Base-by-base conservation (phyloP, 345 rosid species). In the Syzygium oleosum region DNA sequence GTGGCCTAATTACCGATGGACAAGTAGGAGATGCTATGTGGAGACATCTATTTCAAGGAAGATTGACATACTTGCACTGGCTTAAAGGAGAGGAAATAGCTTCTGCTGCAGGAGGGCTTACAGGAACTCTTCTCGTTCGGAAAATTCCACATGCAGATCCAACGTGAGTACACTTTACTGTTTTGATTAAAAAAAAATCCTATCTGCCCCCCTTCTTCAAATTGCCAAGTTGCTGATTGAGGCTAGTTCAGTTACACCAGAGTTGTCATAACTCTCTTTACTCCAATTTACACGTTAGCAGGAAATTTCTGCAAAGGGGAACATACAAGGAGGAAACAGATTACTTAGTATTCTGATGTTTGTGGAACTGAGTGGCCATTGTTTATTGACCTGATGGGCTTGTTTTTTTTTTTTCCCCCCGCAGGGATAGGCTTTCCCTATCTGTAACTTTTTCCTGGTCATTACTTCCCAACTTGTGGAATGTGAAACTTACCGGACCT, bases 121-220 rank as follows among this genome's bases (percentile, higher is more conserved):
- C 94, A n/a, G 94, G 95, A 85, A 94, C 99, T 22, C 97, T 96
- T 91, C 99, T 98, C 31, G 91, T 98, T 73, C 94, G 99, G 73
- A 98, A 96, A 90, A 90, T 98, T 91, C 95, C 99, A 27, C 53
- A 87, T 58, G 93, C 94, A 52, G 90, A 92, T 92, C 92, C 97
- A 86, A 88, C 83, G 98, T 96, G 92, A 92, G 91, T 78, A 84
- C 59, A 88, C 87, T 79, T 27, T 87, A 84, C 68, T 55, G 51
- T 56, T 23, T 56, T 11, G 83, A 63, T 51, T 21, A 17, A 13
- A 25, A 84, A 55, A n/a, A 25, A 12, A 5, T 43, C 55, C 13
- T 85, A 58, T 87, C 84, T 49, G 56, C 84, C 83, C 12, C 16
- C 78, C 63, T 86, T 53, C 77, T 68, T 53, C 84, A 73, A 73